Evolutionary conservation across 192 early-diverging fungal species (phyloP).

Genomic region (Rhizoclosmatium sp.): DNA sequence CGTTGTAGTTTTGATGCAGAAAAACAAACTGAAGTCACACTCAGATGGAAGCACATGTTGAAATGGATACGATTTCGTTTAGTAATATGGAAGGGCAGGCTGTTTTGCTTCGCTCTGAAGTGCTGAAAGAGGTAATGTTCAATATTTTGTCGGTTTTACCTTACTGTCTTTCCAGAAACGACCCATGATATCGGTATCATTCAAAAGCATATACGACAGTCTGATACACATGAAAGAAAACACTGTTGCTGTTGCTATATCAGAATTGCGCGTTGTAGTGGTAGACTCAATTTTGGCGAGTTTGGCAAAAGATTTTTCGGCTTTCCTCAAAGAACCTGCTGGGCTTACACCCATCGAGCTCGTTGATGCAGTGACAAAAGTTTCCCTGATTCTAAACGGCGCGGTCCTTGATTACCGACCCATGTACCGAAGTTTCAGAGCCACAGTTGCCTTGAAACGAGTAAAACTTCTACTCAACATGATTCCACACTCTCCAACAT

Average conservation of each 20-base stretch:
- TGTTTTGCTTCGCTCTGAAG: conserved; percentile 30
- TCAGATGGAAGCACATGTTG: neutral
- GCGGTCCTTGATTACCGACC: conserved; percentile 70
- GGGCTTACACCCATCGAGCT: conserved; percentile 55
- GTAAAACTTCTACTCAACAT: conserved; percentile 43
- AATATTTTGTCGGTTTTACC: neutral
- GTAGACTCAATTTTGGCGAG: conserved; percentile 36
- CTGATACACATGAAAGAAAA: conserved; percentile 66
- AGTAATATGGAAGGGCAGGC: conserved; percentile 39
- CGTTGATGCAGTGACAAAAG: conserved; percentile 63
- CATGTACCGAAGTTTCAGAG: conserved; percentile 54
- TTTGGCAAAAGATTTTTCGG: conserved; percentile 59
- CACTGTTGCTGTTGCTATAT: conserved; percentile 60
- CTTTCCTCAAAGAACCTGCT: conserved; percentile 66
- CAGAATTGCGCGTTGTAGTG: conserved; percentile 59
- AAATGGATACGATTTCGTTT: conserved; percentile 16
- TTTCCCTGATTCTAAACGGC: conserved; percentile 66
- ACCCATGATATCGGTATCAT: conserved; percentile 69
- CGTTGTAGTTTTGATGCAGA: neutral
- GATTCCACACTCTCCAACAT: conserved; percentile 67
- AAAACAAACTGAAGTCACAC: neutral
- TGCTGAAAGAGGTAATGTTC: conserved; percentile 10
- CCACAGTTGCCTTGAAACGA: conserved; percentile 50
- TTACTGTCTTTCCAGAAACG: conserved; percentile 33
- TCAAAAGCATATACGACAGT: conserved; percentile 56